A percentile compares a stretch with the other conserved stretches of the same genome.
These are phyloP conservation scores for Wakefieldia striispora DNA, from an alignment of 768 basidiomycete species.

Conservation along the genomic window DNA sequence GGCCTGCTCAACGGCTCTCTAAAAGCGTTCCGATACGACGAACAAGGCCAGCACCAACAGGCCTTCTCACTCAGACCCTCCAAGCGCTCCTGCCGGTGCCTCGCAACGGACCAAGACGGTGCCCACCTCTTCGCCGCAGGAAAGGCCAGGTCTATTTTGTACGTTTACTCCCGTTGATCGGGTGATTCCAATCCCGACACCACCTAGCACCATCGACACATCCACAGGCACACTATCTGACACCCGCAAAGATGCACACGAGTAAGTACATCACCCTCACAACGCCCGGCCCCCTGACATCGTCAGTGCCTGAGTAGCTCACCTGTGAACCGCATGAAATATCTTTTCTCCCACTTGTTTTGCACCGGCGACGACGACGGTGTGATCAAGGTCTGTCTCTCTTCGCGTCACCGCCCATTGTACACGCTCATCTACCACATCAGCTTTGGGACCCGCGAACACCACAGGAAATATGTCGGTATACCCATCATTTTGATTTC, in stretches of 20 bases:
- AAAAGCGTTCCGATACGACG: slow-evolving; percentile 78
- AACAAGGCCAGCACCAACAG: slow-evolving; percentile 55
- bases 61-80: slow-evolving; percentile 69
- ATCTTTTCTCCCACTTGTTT: slow-evolving; percentile 65
- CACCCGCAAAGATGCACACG: slow-evolving; percentile 54
- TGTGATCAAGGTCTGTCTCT: slow-evolving; percentile 71
- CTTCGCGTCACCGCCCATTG: not conserved
- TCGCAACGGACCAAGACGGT: slow-evolving; percentile 69
- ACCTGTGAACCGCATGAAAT: slow-evolving; percentile 83
- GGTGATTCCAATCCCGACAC: slow-evolving; percentile 12
- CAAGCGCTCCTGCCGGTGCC: slow-evolving; percentile 78
- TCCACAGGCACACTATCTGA: slow-evolving; percentile 50
- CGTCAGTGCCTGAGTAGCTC: slow-evolving; percentile 48
- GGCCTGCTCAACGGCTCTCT: slow-evolving; percentile 81
- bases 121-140: slow-evolving; percentile 71
- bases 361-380: slow-evolving; percentile 94
- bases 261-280: slow-evolving; percentile 46
- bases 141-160: slow-evolving; percentile 80
- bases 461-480: slow-evolving; percentile 58
- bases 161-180: slow-evolving; percentile 30
- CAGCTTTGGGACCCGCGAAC: slow-evolving; percentile 91
- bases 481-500: slow-evolving; percentile 90
- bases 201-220: slow-evolving; percentile 66
- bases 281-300: slow-evolving; percentile 26
- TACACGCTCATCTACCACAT: not conserved